A percentile compares a stretch with the other conserved stretches of the same genome.
Evolutionary conservation across 1,284 basidiomycete species (phyloP).

Genomic region (Irpex sp.): DNA sequence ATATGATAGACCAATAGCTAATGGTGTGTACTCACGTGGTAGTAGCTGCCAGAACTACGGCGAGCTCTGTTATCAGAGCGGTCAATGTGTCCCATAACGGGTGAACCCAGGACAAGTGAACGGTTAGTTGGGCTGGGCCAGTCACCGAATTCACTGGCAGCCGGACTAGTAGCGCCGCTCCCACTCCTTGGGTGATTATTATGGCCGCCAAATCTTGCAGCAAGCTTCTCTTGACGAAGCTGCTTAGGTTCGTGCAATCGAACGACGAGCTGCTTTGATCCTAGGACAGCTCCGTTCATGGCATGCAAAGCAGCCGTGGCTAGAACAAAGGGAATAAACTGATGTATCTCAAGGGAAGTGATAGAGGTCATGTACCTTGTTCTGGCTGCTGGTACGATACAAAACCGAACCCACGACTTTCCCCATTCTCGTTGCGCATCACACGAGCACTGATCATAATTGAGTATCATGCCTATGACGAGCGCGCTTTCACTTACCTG

Average conservation of each 20-base stretch:
- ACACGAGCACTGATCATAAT: conserved; percentile 72
- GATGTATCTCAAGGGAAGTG: not conserved
- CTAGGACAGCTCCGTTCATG: conserved; percentile 76
- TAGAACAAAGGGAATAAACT: conserved; percentile 21
- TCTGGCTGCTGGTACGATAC: conserved; percentile 85
- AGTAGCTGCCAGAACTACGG: conserved; percentile 80
- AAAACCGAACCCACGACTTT: conserved; percentile 93
- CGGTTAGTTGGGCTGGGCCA: conserved; percentile 70
- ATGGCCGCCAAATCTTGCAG: conserved; percentile 68
- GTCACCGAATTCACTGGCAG: conserved; percentile 75
- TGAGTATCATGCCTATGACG: not conserved
- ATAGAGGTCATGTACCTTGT: conserved; percentile 53
- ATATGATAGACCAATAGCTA: not conserved
- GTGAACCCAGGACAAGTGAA: conserved; percentile 49
- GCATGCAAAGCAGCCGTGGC: conserved; percentile 69
- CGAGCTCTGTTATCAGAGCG: conserved; percentile 56
- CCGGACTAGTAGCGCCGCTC: conserved; percentile 78
- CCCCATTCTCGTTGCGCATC: conserved; percentile 85
- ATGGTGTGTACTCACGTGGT: conserved; percentile 47
- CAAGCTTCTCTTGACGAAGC: conserved; percentile 82
- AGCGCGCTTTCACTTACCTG: conserved; percentile 46
- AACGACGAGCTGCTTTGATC: conserved; percentile 78
- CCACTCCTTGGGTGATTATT: conserved; percentile 74
- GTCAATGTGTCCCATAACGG: conserved; percentile 47
- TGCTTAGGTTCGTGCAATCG: conserved; percentile 89